phyloP scores from a whole-genome alignment of 495 filamentous ascomycete genomes.

The Hyaloscypha variabilis region DNA sequence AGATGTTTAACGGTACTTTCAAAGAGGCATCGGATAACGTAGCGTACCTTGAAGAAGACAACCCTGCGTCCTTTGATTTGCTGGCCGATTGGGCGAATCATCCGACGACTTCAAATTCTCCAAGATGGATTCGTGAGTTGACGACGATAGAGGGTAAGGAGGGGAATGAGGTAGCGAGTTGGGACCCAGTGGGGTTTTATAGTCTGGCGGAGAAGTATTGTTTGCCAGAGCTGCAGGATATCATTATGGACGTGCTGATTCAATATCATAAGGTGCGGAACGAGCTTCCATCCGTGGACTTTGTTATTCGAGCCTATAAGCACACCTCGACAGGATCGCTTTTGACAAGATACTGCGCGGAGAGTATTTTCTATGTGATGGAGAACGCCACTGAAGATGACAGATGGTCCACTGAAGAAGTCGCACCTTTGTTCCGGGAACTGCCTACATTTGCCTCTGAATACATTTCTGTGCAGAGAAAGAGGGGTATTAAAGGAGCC shows the following conservation, averaged over 20 bases:
- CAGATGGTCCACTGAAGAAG: no score
- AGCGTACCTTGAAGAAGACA: background rate
- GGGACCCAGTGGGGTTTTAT: conserved; percentile 1
- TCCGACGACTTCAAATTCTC: background rate
- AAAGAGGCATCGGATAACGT: conserved; percentile 3
- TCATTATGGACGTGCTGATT: conserved; percentile 5
- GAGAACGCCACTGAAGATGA: background rate
- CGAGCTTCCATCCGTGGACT: conserved; percentile 6
- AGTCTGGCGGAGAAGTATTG: conserved; percentile 10
- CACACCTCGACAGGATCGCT: background rate
- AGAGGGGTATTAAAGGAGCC: no score
- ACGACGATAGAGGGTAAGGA: background rate
- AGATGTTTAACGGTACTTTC: conserved; percentile 14
- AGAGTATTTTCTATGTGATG: background rate
- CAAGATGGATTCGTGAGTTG: background rate
- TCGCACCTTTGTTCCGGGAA: no score
- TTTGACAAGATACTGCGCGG: background rate
- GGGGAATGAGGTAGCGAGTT: conserved; percentile 3
- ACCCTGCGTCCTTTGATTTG: background rate
- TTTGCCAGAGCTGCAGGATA: conserved; percentile 7
- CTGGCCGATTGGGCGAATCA: background rate
- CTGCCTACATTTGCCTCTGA: no score
- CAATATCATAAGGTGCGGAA: background rate
- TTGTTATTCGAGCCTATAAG: background rate
- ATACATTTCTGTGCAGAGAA: no score